Base-by-base conservation (phyloP, 352 stramenopile genomes). In the Blastocystis sp. region DNA sequence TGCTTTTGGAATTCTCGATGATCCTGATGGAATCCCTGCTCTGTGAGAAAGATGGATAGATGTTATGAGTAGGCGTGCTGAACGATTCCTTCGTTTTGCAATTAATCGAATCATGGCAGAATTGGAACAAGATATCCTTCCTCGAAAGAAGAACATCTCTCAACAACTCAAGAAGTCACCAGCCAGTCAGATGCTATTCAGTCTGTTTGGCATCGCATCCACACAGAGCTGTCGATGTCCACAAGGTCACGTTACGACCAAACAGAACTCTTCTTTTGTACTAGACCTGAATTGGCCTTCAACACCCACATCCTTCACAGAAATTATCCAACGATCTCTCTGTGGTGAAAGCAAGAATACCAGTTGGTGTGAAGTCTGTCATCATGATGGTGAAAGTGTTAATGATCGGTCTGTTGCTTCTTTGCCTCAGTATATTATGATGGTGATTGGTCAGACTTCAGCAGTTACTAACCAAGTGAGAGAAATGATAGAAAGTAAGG, bases 1-100 rank as follows among this genome's bases (percentile, higher is more conserved):
- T 17, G 92, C 93, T 68, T 90, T 95, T 27, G 92, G 92, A 42
- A 91, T 95, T 42, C 69, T 95, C 5, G 93, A 95, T 89, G 91
- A 91, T 2, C 40, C 51, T n/a, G 48, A 66, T 42, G 24, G 48
- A 5, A 68, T 68, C 48, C 51, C 73, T 19, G 27, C 73, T 9
- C 51, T 37, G 73, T 84, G 4, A 0, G 5, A 2, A 15, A 53
- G 1, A 6, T 5, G 3, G 6, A 33, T 1, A 1, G 3, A 9
- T 24, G 13, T 84, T 17, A 54, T 44, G 2, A 1, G 0, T 44
- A 84, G 73, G 33, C 73, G 73, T 30, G 73, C 73, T 11, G 73
- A 84, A 22, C 73, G 73, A 1, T 84, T 84, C 27, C 27, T 84
- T 30, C 73, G 54, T 4, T 84, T 69, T 42, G 73, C 40, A n/a